Evolutionary conservation across 495 filamentous ascomycete species (phyloP), one percentile per base, ranked within the genome.

Genomic region (Trichoderma asperelloides): DNA sequence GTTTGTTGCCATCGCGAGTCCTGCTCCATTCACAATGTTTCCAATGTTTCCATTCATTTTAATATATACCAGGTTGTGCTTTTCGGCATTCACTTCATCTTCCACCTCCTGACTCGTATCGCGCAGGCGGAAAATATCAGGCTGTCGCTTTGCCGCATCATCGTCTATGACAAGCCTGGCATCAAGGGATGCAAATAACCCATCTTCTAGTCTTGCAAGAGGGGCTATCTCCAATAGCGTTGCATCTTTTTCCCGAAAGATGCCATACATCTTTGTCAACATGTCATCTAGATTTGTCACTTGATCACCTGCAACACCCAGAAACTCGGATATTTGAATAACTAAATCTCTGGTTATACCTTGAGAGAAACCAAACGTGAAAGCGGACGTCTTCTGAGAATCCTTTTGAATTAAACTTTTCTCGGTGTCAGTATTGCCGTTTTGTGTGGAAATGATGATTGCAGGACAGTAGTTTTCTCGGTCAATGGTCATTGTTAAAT

Each of bases 1-100:
- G 67, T 91, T 86, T 0, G 93, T 96, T 76, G 96, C 96, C 91
- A 97, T 96, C 12, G 92, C 92, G 25, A 96, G 86, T 4, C 93
- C 93, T 28, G 93, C 93, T 55, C 93, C 93, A 72, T 96, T 96
- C 67, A 93, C 90, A 40, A 92, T 75, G 2, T 89, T 93, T 33
- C 90, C 91, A 67, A 93, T 84, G 62, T 79, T 82, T 68, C 84
- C 82, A 63, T 79, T 71, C 7, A 85, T 75, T 63, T 76, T 88
- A 71, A 91, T 76, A 71, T 90, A 93, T 16, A 92, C 87, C 70
- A 93, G 93, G 25, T 90, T 90, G 65, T 87, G 76, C 67, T 83
- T 83, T 69, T 90, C 88, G 4, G 86, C 91, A 66, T 87, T 84
- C 13, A 88, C 75, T 70, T 91, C 89, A 27, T 84, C 83, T 0